Evolutionary conservation across 177 flowering plant species (phyloP).

Genomic region (Tripterygium wilfordii): DNA sequence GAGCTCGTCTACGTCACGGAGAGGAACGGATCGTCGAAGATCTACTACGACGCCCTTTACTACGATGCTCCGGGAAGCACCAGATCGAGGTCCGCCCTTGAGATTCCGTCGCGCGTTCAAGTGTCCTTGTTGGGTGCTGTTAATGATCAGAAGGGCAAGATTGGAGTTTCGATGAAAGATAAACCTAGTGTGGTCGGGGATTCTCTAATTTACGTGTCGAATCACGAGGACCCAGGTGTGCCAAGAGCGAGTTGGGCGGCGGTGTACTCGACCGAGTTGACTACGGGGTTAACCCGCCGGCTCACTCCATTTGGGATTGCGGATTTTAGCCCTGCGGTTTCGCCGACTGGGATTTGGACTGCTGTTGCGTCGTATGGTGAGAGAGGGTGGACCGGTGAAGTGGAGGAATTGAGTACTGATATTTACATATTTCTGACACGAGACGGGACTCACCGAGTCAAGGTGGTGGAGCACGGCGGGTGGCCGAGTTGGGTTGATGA

Average conservation of each 20-base stretch:
- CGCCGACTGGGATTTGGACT: slow-evolving; percentile 75
- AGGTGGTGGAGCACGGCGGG: slow-evolving; percentile 74
- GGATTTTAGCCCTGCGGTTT: slow-evolving; percentile 83
- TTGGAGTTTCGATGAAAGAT: slow-evolving; percentile 57
- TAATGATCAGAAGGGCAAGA: not conserved
- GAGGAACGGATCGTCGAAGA: slow-evolving; percentile 43
- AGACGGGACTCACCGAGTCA: slow-evolving; percentile 60
- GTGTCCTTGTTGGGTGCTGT: slow-evolving; percentile 34
- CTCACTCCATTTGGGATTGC: slow-evolving; percentile 66
- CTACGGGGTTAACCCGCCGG: slow-evolving; percentile 49
- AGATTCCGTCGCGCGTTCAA: slow-evolving; percentile 24
- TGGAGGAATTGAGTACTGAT: slow-evolving; percentile 63
- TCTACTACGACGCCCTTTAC: slow-evolving; percentile 41
- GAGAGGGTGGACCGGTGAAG: slow-evolving; percentile 75
- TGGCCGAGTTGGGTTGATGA: slow-evolving; percentile 94
- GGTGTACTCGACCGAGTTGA: slow-evolving; percentile 61
- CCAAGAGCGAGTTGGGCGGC: slow-evolving; percentile 85
- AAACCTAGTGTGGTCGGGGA: slow-evolving; percentile 57
- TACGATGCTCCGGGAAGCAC: slow-evolving; percentile 10
- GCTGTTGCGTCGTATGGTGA: slow-evolving; percentile 84
- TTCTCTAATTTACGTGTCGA: slow-evolving; percentile 63
- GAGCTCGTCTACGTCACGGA: slow-evolving; percentile 60
- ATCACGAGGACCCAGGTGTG: slow-evolving; percentile 57
- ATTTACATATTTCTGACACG: slow-evolving; percentile 61
- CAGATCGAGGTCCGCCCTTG: slow-evolving; percentile 29